Evolutionary conservation across 2,329 filamentous ascomycete species (phyloP).

Genomic region (Corynespora cassiicola): DNA sequence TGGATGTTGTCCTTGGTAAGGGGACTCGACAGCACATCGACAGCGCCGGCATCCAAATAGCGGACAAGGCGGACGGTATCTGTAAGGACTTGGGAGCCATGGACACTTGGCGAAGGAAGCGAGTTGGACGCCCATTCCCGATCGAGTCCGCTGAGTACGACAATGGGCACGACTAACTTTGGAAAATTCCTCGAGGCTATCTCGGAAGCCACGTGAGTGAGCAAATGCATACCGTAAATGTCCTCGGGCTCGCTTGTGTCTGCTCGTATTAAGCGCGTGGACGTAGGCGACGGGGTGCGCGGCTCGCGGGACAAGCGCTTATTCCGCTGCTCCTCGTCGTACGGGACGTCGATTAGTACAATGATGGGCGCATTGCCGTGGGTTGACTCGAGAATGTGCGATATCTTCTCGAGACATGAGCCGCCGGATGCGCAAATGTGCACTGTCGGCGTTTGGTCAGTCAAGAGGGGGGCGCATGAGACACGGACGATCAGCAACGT

Average conservation of each 20-base stretch:
- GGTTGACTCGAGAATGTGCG: constrained; percentile 40
- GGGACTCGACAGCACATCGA: constrained; percentile 84
- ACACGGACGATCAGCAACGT: constrained; percentile 7
- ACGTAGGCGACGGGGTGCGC: constrained; percentile 48
- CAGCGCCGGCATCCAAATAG: constrained; percentile 84
- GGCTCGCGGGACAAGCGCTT: constrained; percentile 50
- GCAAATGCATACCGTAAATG: constrained; percentile 51
- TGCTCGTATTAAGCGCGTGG: constrained; percentile 34
- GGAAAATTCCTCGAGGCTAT: constrained; percentile 49
- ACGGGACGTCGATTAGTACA: constrained; percentile 51
- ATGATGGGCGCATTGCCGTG: constrained; percentile 45
- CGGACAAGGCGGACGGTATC: constrained; percentile 66
- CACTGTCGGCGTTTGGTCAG: constrained; percentile 35
- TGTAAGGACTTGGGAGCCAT: constrained; percentile 46
- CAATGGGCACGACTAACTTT: constrained; percentile 48
- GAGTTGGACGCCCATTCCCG: constrained; percentile 35
- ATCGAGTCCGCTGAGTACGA: constrained; percentile 47
- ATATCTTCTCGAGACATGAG: constrained; percentile 45
- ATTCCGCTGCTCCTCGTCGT: constrained; percentile 49
- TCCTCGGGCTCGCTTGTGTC: constrained; percentile 47
- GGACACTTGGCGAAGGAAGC: constrained; percentile 39
- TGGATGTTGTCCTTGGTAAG: constrained; percentile 76
- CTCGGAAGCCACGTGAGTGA: constrained; percentile 49
- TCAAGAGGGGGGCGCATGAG: neutral
- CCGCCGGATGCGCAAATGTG: constrained; percentile 48